Base-by-base conservation (phyloP, 208 protist genomes). In the Leishmania martiniquensis region DNA sequence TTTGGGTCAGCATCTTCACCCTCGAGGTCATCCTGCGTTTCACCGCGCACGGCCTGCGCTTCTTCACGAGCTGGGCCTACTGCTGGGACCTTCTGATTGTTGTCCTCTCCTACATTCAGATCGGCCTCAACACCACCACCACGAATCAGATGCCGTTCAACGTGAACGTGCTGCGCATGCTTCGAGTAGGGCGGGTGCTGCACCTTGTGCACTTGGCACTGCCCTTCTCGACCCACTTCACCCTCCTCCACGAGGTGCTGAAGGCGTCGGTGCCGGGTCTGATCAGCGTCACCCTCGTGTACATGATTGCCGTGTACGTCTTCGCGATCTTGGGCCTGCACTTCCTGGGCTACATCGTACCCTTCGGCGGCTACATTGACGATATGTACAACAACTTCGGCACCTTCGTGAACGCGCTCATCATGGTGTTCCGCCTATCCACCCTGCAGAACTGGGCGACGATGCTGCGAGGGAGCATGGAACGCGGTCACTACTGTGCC, bases 321-420 rank as follows among this genome's bases (percentile, higher is more conserved):
- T 98, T 96, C 74, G 89, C 90, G 44, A 88, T 98, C n/a, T 76
- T 96, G 45, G 95, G 95, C 34, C 76, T 98, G 76, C 92, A 98
- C 79, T 84, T 97, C 82, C 82, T 98, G 77, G 94, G 92, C 55
- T 94, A 91, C 84, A 80, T 96, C 57, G 81, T 94, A 17, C 90
- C 93, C 63, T 93, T 87, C 52, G 85, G 87, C 39, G 78, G 86
- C 69, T 93, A 90, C 82, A 91, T 96, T 81, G 89, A 96, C 72
- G 75, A 69, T 68, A 88, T 49, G 57, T 96, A 97, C 82, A 95
- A 96, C 80, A 98, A 97, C 86, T 98, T 96, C 77, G 66, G 77
- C 55, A 96, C 88, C 67, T 96, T 97, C 62, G 88, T 91, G 45
- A 95, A 97, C 72, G 75, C 93, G 55, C 75, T 98, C 52, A 93